Conservation (phyloP, 306 rosid genomes). For the Elaeagnus macrophylla region DNA sequence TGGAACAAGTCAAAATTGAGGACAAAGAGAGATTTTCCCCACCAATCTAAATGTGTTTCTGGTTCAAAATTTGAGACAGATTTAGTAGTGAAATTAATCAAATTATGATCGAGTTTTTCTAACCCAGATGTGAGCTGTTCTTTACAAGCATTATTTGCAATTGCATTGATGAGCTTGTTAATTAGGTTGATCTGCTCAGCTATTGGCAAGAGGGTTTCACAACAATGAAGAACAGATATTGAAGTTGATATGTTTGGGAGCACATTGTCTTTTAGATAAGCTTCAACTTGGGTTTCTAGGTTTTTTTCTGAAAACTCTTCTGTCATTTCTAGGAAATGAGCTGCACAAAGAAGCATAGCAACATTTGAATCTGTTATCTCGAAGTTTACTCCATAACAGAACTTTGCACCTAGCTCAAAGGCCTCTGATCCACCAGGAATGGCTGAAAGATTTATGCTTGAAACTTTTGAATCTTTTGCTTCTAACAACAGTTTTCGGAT, state of each 20-base stretch:
- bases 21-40: constrained; percentile 69
- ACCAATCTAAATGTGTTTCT: constrained; percentile 92
- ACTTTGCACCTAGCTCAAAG: constrained; percentile 83
- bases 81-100: constrained; percentile 36
- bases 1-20: constrained; percentile 78
- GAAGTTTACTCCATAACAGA: constrained; percentile 69
- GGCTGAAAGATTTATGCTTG: constrained; percentile 41
- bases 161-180: constrained; percentile 64
- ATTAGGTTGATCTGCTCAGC: constrained; percentile 76
- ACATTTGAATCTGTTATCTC: constrained; percentile 72
- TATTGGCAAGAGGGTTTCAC: constrained; percentile 64
- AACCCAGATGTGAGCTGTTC: constrained; percentile 88
- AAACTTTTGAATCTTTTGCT: constrained; percentile 71
- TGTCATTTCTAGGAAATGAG: constrained; percentile 82
- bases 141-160: constrained; percentile 83
- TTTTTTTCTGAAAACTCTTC: constrained; percentile 76
- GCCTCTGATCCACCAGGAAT: constrained; percentile 90
- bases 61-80: constrained; percentile 41
- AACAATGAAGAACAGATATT: constrained; percentile 80
- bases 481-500: constrained; percentile 68
- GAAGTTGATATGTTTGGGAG: constrained; percentile 58
- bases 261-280: constrained; percentile 57
- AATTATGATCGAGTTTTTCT: constrained; percentile 66
- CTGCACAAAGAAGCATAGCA: constrained; percentile 64
- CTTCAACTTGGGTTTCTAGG: constrained; percentile 55